These are phyloP conservation scores for Globisporangium uncinulatum DNA, from an alignment of 352 stramenopile genomes.

Conservation along the genomic window DNA sequence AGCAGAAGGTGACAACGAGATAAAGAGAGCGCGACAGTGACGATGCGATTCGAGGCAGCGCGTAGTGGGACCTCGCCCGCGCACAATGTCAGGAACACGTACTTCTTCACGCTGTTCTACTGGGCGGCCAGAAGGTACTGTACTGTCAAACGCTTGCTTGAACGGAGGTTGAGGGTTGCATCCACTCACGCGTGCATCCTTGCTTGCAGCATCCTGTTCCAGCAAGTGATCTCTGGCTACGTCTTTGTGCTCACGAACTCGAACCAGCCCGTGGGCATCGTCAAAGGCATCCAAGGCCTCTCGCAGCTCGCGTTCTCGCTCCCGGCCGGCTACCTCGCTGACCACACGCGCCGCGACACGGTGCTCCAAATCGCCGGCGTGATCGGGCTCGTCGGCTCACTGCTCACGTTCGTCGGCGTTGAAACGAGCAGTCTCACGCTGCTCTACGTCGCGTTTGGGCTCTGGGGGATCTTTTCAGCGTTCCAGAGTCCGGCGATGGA, in stretches of 20 bases:
- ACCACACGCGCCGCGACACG: slow-evolving; percentile 45
- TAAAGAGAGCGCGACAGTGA: too few species aligned
- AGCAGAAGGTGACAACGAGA: too few species aligned
- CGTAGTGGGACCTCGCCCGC: too few species aligned
- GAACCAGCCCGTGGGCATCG: slow-evolving; percentile 33
- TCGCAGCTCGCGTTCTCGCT: slow-evolving; percentile 45
- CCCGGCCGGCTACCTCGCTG: slow-evolving; percentile 46
- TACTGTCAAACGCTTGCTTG: too few species aligned
- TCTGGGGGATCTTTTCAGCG: slow-evolving; percentile 80
- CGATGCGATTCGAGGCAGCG: too few species aligned
- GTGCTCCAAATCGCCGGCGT: slow-evolving; percentile 33
- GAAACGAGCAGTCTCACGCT: slow-evolving; percentile 31
- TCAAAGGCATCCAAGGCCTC: slow-evolving; percentile 45
- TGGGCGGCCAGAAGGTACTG: slow-evolving; percentile 48
- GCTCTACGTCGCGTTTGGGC: slow-evolving; percentile 55
- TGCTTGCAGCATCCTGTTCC: slow-evolving; percentile 49
- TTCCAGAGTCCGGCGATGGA: slow-evolving; percentile 72
- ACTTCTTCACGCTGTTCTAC: slow-evolving; percentile 75
- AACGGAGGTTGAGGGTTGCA: too few species aligned
- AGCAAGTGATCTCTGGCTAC: slow-evolving; percentile 56
- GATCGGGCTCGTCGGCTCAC: slow-evolving; percentile 29
- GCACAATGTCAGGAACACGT: slow-evolving; percentile 61
- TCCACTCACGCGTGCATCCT: slow-evolving; percentile 56
- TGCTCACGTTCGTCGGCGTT: slow-evolving; percentile 41
- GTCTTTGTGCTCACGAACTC: slow-evolving; percentile 50